Evolutionary conservation across 805 yeast species (phyloP).

Genomic region (Yarrowia osloensis): DNA sequence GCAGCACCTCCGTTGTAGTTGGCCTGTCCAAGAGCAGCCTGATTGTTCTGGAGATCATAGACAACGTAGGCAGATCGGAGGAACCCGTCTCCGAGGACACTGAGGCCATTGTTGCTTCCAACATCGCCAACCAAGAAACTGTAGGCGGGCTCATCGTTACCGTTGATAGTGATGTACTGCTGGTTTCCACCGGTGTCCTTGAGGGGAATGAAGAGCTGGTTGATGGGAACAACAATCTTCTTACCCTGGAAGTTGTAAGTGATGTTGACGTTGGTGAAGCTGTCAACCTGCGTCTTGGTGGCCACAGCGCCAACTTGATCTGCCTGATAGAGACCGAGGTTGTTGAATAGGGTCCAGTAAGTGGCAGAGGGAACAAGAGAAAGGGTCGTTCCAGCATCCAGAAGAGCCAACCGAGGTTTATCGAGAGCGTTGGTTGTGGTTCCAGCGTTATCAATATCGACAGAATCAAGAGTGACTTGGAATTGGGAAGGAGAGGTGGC

Average conservation of each 20-base stretch:
- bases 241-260: slow-evolving; percentile 20
- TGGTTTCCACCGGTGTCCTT: background rate
- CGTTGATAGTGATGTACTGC: slow-evolving; percentile 32
- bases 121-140: background rate
- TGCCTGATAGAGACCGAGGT: slow-evolving; percentile 20
- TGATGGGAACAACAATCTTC: background rate
- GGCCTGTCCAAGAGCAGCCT: slow-evolving; percentile 57
- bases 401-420: slow-evolving; percentile 60
- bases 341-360: background rate
- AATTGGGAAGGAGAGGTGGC: background rate
- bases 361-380: background rate
- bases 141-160: background rate
- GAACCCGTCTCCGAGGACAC: slow-evolving; percentile 55
- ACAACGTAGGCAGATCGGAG: slow-evolving; percentile 63
- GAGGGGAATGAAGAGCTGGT: background rate
- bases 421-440: slow-evolving; percentile 39
- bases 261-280: background rate
- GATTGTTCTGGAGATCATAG: slow-evolving; percentile 56
- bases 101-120: background rate
- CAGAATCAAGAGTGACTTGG: background rate
- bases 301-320: background rate
- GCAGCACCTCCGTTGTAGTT: slow-evolving; percentile 3
- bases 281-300: background rate
- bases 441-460: slow-evolving; percentile 38
- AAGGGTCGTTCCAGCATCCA: slow-evolving; percentile 37